A percentile compares a stretch with the other conserved stretches of the same genome.
Conservation (phyloP, 73 alveolate genomes). For the Loxodes magnus region DNA sequence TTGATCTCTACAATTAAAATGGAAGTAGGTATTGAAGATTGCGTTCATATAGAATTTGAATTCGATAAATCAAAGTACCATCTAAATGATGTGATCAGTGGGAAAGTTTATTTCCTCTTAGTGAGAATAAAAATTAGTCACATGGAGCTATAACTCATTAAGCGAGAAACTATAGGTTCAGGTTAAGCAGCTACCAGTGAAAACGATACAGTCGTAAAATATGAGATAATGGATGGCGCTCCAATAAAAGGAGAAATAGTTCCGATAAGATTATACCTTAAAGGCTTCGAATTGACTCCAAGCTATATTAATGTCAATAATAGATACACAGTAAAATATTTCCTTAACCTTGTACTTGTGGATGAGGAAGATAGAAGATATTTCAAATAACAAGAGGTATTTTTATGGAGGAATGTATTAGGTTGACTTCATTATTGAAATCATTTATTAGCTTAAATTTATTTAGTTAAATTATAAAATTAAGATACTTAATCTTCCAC, state of each 20-base stretch:
- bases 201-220: slow-evolving; percentile 42
- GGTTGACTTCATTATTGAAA: too few relatives aligned
- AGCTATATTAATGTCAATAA: slow-evolving; percentile 72
- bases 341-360: slow-evolving; percentile 60
- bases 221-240: slow-evolving; percentile 88
- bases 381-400: slow-evolving; percentile 47
- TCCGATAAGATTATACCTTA: slow-evolving; percentile 74
- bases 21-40: slow-evolving; percentile 87
- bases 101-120: slow-evolving; percentile 71
- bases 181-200: slow-evolving; percentile 45
- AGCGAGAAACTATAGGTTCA: slow-evolving; percentile 68
- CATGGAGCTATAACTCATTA: slow-evolving; percentile 64
- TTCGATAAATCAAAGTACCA: slow-evolving; percentile 53
- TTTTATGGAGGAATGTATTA: slow-evolving; percentile 48
- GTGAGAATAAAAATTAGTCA: slow-evolving; percentile 74
- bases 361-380: slow-evolving; percentile 79
- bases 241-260: slow-evolving; percentile 76
- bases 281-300: slow-evolving; percentile 77
- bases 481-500: too few relatives aligned
- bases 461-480: too few relatives aligned
- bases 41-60: slow-evolving; percentile 83
- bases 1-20: slow-evolving; percentile 33
- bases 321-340: slow-evolving; percentile 61
- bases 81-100: slow-evolving; percentile 57
- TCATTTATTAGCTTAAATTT: too few relatives aligned